Evolutionary conservation across 495 filamentous ascomycete species (phyloP).

Genomic region (Platismatia glauca): DNA sequence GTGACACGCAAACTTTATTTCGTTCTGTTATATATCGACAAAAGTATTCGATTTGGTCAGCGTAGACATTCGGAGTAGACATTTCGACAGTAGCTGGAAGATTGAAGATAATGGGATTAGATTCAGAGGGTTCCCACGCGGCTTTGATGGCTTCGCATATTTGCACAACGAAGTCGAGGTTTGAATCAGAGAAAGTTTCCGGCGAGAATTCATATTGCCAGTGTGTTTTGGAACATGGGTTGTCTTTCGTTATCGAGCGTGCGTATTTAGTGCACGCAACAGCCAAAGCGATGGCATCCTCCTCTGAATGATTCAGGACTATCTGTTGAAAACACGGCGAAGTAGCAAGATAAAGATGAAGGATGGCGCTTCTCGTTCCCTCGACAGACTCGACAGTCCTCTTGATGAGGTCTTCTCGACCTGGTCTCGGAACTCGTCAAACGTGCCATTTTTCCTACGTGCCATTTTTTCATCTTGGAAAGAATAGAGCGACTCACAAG

Average conservation of each 20-base stretch:
- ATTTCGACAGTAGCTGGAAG: constrained; percentile 94
- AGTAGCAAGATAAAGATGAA: constrained; percentile 95
- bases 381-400: constrained; percentile 84
- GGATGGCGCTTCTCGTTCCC: constrained; percentile 88
- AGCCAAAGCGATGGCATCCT: constrained; percentile 73
- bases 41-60: constrained; percentile 96
- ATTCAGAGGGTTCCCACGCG: constrained; percentile 78
- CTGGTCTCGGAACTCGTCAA: constrained; percentile 3
- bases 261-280: constrained; percentile 81
- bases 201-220: constrained; percentile 97
- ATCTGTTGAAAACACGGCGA: constrained; percentile 54
- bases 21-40: constrained; percentile 70
- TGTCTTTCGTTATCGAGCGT: constrained; percentile 88
- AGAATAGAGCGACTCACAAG: constrained; percentile 41
- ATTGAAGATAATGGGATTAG: constrained; percentile 94
- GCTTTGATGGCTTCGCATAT: constrained; percentile 92
- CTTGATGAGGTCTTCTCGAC: constrained; percentile 78
- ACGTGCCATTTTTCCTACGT: too few species aligned
- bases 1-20: constrained; percentile 70
- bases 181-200: constrained; percentile 90
- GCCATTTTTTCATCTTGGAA: neutral
- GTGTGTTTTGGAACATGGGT: constrained; percentile 62
- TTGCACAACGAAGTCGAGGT: constrained; percentile 70
- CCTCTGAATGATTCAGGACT: constrained; percentile 78
- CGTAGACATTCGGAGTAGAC: constrained; percentile 91